phyloP scores from a whole-genome alignment of 441 rosid species.

The Hura crepitans region DNA sequence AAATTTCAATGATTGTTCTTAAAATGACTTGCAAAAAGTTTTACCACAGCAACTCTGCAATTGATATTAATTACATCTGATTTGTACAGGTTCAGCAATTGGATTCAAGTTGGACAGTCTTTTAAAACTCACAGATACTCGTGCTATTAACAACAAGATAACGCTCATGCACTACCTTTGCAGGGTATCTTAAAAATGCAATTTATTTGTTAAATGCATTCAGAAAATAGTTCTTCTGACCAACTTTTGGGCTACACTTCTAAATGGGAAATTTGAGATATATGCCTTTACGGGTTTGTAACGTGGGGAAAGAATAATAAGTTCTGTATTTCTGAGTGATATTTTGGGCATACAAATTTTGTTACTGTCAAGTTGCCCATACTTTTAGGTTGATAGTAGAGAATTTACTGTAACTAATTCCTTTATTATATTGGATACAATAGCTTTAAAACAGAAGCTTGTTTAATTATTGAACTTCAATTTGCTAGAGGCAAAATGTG shows the following conservation, averaged over 20 bases:
- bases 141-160: slow-evolving; percentile 89
- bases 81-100: slow-evolving; percentile 79
- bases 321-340: slow-evolving; percentile 1
- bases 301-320: background rate
- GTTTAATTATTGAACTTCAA: background rate
- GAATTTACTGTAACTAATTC: background rate
- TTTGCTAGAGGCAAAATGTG: background rate
- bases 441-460: background rate
- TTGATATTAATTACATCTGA: slow-evolving; percentile 20
- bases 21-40: background rate
- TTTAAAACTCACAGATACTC: slow-evolving; percentile 83
- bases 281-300: background rate
- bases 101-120: slow-evolving; percentile 99
- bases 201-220: background rate
- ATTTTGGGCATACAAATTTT: slow-evolving; percentile 8
- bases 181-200: slow-evolving; percentile 49
- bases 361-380: background rate
- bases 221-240: background rate
- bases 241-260: background rate
- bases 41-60: background rate
- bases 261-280: background rate
- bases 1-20: background rate
- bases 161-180: slow-evolving; percentile 98
- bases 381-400: background rate
- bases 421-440: background rate